Percentiles rank a stretch among this genome's conserved stretches.
Conservation (phyloP, 805 yeast species). For the Hyphopichia homilentoma region DNA sequence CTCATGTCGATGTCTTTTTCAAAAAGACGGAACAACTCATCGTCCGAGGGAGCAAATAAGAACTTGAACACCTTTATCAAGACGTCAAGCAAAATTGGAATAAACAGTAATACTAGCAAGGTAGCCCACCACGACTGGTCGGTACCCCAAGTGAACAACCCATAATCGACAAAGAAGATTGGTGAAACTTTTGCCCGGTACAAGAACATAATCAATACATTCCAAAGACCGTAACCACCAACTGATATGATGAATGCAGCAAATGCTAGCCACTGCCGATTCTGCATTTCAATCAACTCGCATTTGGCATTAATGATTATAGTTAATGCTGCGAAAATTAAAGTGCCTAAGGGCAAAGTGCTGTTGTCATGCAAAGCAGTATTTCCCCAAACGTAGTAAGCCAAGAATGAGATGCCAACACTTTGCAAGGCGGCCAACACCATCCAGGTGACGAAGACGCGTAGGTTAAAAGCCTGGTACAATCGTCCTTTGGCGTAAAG, state of each 20-base stretch:
- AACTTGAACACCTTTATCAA: slow-evolving; percentile 54
- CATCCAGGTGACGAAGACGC: slow-evolving; percentile 75
- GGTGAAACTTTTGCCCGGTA: slow-evolving; percentile 49
- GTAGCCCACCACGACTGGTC: slow-evolving; percentile 90
- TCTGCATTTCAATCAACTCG: slow-evolving; percentile 77
- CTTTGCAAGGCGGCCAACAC: slow-evolving; percentile 70
- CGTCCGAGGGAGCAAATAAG: slow-evolving; percentile 63
- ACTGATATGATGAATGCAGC: slow-evolving; percentile 67
- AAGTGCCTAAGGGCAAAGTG: slow-evolving; percentile 76
- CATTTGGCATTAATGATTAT: slow-evolving; percentile 73
- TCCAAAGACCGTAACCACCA: slow-evolving; percentile 86
- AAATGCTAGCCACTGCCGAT: slow-evolving; percentile 63
- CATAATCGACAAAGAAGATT: slow-evolving; percentile 69
- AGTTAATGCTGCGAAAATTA: slow-evolving; percentile 69
- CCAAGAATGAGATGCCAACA: slow-evolving; percentile 62
- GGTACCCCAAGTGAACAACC: slow-evolving; percentile 70
- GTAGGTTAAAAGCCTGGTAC: slow-evolving; percentile 69
- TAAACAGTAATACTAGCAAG: slow-evolving; percentile 48
- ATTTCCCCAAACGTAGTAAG: slow-evolving; percentile 69
- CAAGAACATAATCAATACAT: slow-evolving; percentile 68
- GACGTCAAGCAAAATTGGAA: slow-evolving; percentile 67
- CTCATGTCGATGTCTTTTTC: slow-evolving; percentile 70
- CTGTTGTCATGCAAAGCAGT: slow-evolving; percentile 68
- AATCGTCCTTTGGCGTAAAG: slow-evolving; percentile 74
- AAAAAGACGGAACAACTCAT: slow-evolving; percentile 71